These are phyloP conservation scores for Polyporus tsugae DNA, from an alignment of 1,284 basidiomycete species.

Conservation along the genomic window DNA sequence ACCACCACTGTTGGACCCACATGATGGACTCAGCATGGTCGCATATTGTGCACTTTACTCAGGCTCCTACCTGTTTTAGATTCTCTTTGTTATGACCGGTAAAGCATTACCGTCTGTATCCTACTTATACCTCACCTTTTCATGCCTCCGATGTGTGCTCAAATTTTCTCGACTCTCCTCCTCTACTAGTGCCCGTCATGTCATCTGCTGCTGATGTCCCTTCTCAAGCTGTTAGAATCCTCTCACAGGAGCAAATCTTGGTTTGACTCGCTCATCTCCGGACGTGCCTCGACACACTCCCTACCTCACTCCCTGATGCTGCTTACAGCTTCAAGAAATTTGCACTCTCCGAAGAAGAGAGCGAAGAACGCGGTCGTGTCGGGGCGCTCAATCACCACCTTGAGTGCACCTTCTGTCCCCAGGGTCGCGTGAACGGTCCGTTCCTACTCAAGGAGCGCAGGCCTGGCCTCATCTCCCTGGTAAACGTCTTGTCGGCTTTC, in stretches of 20 bases:
- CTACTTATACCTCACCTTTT: no score
- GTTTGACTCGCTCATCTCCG: not conserved
- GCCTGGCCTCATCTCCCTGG: constrained; percentile 14
- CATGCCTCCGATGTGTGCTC: not conserved
- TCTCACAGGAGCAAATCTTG: not conserved
- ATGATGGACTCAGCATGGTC: not conserved
- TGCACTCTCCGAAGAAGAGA: not conserved
- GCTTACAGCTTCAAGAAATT: not conserved
- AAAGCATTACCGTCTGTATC: not conserved
- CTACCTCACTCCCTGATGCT: not conserved
- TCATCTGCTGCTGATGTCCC: no score
- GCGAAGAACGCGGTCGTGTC: not conserved
- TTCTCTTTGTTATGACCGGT: not conserved
- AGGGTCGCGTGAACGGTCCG: constrained; percentile 9
- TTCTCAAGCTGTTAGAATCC: no score
- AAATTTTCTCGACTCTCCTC: no score
- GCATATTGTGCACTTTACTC: not conserved
- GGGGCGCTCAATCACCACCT: constrained; percentile 18
- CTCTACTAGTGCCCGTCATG: no score
- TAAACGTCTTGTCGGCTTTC: not conserved
- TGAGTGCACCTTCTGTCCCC: constrained; percentile 18
- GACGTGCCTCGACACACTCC: not conserved
- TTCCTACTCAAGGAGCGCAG: constrained; percentile 18
- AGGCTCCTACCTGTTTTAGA: not conserved
- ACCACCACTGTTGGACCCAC: no score